Percentiles rank a stretch among this genome's conserved stretches.
phyloP scores from a whole-genome alignment of 192 early-diverging fungal species.

The Lobosporangium transversale region DNA sequence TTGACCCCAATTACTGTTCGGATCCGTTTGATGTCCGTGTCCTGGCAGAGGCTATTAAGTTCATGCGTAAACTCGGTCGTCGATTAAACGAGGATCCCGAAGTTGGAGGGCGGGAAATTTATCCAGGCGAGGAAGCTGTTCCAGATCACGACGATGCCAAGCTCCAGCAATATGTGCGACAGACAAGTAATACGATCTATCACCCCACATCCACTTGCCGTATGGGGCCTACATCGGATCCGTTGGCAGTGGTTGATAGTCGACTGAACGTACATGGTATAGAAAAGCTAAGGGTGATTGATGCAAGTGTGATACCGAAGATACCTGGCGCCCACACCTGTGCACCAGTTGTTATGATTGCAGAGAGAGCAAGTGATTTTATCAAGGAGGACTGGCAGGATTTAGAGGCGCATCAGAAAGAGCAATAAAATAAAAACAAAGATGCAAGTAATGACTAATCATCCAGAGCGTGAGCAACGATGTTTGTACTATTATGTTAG shows the following conservation, averaged over 20 bases:
- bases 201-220: slow-evolving; percentile 31
- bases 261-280: slow-evolving; percentile 28
- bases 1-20: slow-evolving; percentile 36
- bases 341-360: slow-evolving; percentile 40
- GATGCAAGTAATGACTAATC: too few species aligned
- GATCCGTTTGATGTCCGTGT: slow-evolving; percentile 29
- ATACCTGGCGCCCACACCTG: slow-evolving; percentile 31
- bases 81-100: slow-evolving; percentile 24
- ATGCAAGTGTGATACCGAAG: slow-evolving; percentile 40
- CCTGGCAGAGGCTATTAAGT: slow-evolving; percentile 31
- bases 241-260: slow-evolving; percentile 27
- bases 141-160: slow-evolving; percentile 22
- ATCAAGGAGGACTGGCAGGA: slow-evolving; percentile 39
- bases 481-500: too few species aligned
- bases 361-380: slow-evolving; percentile 23
- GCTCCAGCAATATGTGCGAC: slow-evolving; percentile 13
- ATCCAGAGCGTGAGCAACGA: too few species aligned
- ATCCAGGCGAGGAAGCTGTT: slow-evolving; percentile 19
- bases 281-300: slow-evolving; percentile 28
- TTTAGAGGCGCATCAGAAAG: neutral
- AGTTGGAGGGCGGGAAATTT: slow-evolving; percentile 31
- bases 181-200: slow-evolving; percentile 23
- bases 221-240: slow-evolving; percentile 36
- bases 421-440: neutral
- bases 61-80: slow-evolving; percentile 18